Base-by-base conservation (phyloP, 2,329 filamentous ascomycete genomes). In the Fusarium annulatum region DNA sequence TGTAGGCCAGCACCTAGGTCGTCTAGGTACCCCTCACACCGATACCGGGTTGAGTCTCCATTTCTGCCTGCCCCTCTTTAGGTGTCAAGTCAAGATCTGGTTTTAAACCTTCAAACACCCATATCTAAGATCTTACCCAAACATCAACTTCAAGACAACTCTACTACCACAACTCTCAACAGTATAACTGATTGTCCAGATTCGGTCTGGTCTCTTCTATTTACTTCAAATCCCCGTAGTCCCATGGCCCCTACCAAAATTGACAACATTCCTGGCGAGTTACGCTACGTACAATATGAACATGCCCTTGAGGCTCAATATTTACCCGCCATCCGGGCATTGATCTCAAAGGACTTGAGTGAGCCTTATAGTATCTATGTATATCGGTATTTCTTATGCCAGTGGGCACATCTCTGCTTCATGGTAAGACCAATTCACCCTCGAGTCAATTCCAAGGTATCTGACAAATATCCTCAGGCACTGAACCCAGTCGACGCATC, bases 281-380 rank as follows among this genome's bases (percentile, higher is more conserved):
- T 92, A 49, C 82, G 84, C 57, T 92, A 91, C 77, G 84, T 90
- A 39, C 90, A 90, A 77, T 92, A 92, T 78, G 85, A 90, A 65
- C 89, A 92, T 79, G 81, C 82, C 15, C 84, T 91, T 26, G 90
- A 92, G 77, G 83, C 86, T 48, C 81, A 88, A 80, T 89, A 96
- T 80, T 90, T 99, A 46, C 91, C 95, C 41, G 91, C 94, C 46
- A 98, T 99, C 82, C 92, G 96, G 62, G 92, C 95, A 64, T 85
- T 99, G 80, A 99, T 99, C 79, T 96, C 95, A 49, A 97, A 96
- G 79, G 96, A 98, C 81, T 88, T 99, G 56, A 98, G 96, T 76
- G 96, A 99, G 82, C 96, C 96, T 3, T 99, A 99, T 82, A 98
- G 96, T 84, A 98, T 99, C 81, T 99, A 99, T 85, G 96, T 99